Base-by-base conservation (phyloP, 2,329 filamentous ascomycete species). In the Escovopsis sp. region DNA sequence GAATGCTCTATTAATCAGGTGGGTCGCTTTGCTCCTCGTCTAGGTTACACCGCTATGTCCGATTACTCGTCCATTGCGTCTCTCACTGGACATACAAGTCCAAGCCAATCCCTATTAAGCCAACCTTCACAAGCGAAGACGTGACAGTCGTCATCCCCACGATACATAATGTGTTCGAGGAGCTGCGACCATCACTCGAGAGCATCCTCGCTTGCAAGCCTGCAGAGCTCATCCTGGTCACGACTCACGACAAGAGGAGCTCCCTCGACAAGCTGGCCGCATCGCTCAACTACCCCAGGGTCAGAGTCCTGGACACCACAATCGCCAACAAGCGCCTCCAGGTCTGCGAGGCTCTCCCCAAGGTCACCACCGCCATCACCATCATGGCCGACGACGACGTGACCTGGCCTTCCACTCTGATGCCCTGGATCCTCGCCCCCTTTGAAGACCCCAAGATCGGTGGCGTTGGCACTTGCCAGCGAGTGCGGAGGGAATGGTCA, bases 331-430 rank as follows among this genome's bases (percentile, higher is more conserved):
- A 96, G 69, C 82, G 89, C 43, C 77, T 89, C 18, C 89, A 96
- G 61, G 87, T 96, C 58, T 93, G 86, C 60, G 77, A 86, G 57
- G 89, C 87, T 4, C 84, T 96, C 39, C 87, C 88, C 18, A 75
- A 85, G 51, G 86, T 95, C 45, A 72, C 69, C 51, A 95, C 89
- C 0, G 67, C 73, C 41, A 87, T 96, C 57, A 94, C 85, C 33
- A 75, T 96, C 53, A 86, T 96, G 68, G 87, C 88, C 26, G 89
- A 96, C 58, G 89, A 96, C 62, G 89, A 96, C 60, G 89, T 96
- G 48, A 87, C 83, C 53, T 94, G 89, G 83, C 88, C 88, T 4
- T 69, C 72, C 12, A 91, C 84, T 36, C 76, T 94, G 48, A 75
- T 94, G 54, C 83, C 82, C 30, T 95, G 88, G 88, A 82, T 96